Conservation (phyloP, 306 rosid genomes). For the Arachis hypogaea region DNA sequence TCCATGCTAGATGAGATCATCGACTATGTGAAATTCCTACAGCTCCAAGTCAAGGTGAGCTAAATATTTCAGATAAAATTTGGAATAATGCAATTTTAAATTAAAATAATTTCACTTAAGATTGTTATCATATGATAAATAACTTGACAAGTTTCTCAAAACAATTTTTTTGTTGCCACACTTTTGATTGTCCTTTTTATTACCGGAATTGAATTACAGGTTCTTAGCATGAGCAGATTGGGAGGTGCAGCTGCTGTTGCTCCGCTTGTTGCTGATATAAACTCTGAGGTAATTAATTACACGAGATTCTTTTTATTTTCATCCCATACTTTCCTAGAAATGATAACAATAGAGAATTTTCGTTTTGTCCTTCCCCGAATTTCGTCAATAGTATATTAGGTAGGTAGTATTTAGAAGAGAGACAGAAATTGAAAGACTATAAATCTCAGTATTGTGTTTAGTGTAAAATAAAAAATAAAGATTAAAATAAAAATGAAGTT, state of each 20-base stretch:
- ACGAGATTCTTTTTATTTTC: not conserved
- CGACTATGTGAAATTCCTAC: conserved; percentile 94
- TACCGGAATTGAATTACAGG: conserved; percentile 48
- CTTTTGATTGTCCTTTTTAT: not conserved
- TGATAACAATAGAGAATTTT: too few species aligned
- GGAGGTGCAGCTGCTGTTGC: conserved; percentile 96
- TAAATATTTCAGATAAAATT: not conserved
- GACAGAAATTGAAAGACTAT: too few species aligned
- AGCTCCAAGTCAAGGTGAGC: conserved; percentile 94
- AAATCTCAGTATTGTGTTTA: too few species aligned
- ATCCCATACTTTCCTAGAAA: not conserved
- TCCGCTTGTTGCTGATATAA: conserved; percentile 82
- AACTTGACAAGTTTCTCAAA: not conserved
- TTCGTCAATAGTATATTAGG: too few species aligned
- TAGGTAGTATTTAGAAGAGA: too few species aligned
- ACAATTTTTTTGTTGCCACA: not conserved
- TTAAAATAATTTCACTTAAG: not conserved
- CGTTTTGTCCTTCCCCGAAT: too few species aligned
- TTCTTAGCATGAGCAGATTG: conserved; percentile 98
- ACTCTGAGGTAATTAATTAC: conserved; percentile 62
- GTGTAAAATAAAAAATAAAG: too few species aligned
- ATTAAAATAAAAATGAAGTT: too few species aligned
- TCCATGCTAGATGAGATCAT: conserved; percentile 99
- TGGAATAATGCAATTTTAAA: not conserved
- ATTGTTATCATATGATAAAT: not conserved